Conservation (phyloP, 345 rosid genomes). For the Lepidium aucheri region DNA sequence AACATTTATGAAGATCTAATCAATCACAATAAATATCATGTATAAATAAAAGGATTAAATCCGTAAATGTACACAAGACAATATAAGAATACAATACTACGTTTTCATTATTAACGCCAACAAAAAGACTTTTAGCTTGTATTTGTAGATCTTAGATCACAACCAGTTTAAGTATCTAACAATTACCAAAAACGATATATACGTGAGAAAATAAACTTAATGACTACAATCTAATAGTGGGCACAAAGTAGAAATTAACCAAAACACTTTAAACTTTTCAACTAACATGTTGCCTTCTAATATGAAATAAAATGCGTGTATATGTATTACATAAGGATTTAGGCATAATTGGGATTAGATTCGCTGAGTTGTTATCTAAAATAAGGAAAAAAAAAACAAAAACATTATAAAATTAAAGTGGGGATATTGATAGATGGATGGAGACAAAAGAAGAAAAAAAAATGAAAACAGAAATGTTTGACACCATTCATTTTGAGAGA, state of each 20-base stretch:
- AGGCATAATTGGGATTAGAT: slow-evolving; percentile 8
- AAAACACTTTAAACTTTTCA: slow-evolving; percentile 16
- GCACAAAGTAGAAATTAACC: slow-evolving; percentile 1
- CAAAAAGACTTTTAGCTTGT: no score
- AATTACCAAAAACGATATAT: neutral
- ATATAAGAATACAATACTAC: no score
- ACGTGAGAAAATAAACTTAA: neutral
- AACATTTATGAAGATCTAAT: no score
- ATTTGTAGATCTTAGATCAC: no score
- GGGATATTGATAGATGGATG: slow-evolving; percentile 23
- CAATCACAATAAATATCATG: no score
- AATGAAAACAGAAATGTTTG: slow-evolving; percentile 11
- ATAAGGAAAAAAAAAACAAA: neutral
- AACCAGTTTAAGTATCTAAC: no score
- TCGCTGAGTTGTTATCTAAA: slow-evolving; percentile 6
- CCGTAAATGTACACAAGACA: no score
- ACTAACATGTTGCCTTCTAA: slow-evolving; percentile 15
- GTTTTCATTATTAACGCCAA: no score
- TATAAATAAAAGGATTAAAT: no score
- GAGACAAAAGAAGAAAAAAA: slow-evolving; percentile 8
- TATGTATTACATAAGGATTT: neutral
- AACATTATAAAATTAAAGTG: slow-evolving; percentile 5
- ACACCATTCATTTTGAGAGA: slow-evolving; percentile 30
- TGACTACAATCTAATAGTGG: neutral
- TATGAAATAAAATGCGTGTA: neutral